Base-by-base conservation (phyloP, 169 alveolate genomes). In the Cryptosporidium bovis region DNA sequence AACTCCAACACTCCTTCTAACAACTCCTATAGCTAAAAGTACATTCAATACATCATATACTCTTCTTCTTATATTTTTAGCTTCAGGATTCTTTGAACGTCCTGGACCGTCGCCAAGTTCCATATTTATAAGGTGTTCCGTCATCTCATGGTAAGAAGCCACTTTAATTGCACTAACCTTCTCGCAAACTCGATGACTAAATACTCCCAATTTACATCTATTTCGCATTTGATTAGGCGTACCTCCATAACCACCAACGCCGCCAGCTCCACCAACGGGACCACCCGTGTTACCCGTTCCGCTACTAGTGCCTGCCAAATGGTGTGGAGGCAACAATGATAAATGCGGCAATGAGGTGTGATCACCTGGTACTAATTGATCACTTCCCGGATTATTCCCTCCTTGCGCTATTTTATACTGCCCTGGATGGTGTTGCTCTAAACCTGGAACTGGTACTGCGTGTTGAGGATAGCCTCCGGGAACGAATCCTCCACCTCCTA, bases 41-140 rank as follows among this genome's bases (percentile, higher is more conserved):
- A 94, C 95, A 87, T 92, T 94, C 44, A 94, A 90, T 1, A 95
- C 94, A 66, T 92, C 95, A 71, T 94, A 94, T n/a, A 94, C 94
- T 83, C 96, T 91, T 82, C 96, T 91, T 83, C 95, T 85, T 5
- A 94, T 93, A 71, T 94, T 94, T 55, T 94, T 94, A 51, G 92
- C 96, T 67, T 93, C 94, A 24, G 87, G 87, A 50, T 77, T 77
- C 65, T 77, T 77, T 15, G 87, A 77, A 31, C 87, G 69, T 3
- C 87, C 87, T 62, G 87, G 87, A 20, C 87, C 87, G 50, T 77
- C 87, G 15, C 87, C 87, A 13, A 77, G 36, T 27, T 77, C 87
- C 87, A 77, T 77, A 62, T 77, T 77, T 36, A 77, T 77, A 20
- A 77, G 51, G 44, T 77, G 87, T 60, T 77, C 87, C 6, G 87